Base-by-base conservation (phyloP, 2,329 filamentous ascomycete species). In the Penicillium sp. region DNA sequence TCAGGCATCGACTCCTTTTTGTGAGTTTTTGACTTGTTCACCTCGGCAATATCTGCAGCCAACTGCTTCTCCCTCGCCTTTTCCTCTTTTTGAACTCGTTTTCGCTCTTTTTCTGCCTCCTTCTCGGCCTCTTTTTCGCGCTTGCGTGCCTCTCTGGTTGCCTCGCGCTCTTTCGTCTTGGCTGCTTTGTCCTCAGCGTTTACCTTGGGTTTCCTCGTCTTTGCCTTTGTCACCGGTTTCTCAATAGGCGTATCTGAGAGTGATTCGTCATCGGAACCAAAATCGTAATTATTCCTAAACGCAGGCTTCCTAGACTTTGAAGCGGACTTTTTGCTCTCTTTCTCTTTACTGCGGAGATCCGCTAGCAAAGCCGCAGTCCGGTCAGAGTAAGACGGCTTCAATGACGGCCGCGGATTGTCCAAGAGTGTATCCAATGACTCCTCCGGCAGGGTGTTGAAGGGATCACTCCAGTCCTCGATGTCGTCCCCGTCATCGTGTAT, bases 1-100 rank as follows among this genome's bases (percentile, higher is more conserved):
- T 94, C 89, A 0, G 81, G 81, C 0, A 85, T 83, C 0, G 88
- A 88, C 0, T 85, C 75, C 63, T 89, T 90, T 73, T 90, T 91
- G 72, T 91, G 85, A 0, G 83, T 84, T 52, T 84, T 84, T 9
- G 86, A 73, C 65, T 87, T 90, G 71, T 93, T 93, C 43, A 85
- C 88, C 60, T 89, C 85, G 3, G 84, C 83, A 21, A 92, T 73
- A 7, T 89, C 87, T 6, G 83, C 82, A 11, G 83, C 83, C 3
- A 78, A 77, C 61, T 86, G 81, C 64, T 87, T 90, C 61, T 90
- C 84, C 6, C 75, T 73, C 0, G 79, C 80, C 61, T 83, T 88
- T 51, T 83, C 78, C 56, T 85, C 83, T 64, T 72, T 78, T 54
- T 73, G 60, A 35, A 67, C 64, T 21, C 69, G 69, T 57, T 77